Evolutionary conservation across 768 basidiomycete genomes (phyloP), one percentile per base, ranked within the genome.

Genomic region (Daedaleopsis sinensis): DNA sequence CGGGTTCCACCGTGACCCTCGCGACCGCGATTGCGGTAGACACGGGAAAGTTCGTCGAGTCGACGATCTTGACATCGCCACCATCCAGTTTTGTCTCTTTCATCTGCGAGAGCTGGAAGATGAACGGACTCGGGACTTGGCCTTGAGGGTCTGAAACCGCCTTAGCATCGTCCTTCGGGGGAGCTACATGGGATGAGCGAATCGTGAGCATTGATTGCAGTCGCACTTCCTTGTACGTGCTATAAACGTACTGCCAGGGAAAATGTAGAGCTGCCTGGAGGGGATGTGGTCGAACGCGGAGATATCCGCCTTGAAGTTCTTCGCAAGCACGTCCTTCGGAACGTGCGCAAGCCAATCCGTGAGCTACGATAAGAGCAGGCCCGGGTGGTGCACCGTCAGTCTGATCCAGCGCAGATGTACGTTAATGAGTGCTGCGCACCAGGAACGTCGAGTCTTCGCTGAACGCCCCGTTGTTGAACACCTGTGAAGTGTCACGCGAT

Each of bases 331-430:
- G 46, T 80, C 78, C 63, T 80, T 78, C n/a, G 85, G 84, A 15
- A 84, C 76, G 65, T 89, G 88, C 3, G 87, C 78, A 23, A 89
- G 74, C 86, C 88, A 90, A 61, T 90, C 88, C 60, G 87, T 82
- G 21, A 87, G 73, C 58, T 55, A 59, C 36, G 32, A 19, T 39
- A 24, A 32, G 27, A 32, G 27, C 3, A 3, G 27, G 27, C 27
- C 27, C 27, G 27, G 3, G 27, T 18, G 10, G n/a, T 16, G 13
- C 19, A 47, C 23, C 21, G 35, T 51, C 51, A 56, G 77, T 80
- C 65, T 85, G 85, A 65, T 86, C 83, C 2, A 81, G 75, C 5
- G 21, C 13, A 18, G 36, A 39, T 53, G 58, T 55, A 55, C 57
- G 2, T 16, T 21, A 21, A 57, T 32, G n/a, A 21, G 52, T 32